phyloP scores from a whole-genome alignment of 164 flowering plant genomes.

The Sedum album region DNA sequence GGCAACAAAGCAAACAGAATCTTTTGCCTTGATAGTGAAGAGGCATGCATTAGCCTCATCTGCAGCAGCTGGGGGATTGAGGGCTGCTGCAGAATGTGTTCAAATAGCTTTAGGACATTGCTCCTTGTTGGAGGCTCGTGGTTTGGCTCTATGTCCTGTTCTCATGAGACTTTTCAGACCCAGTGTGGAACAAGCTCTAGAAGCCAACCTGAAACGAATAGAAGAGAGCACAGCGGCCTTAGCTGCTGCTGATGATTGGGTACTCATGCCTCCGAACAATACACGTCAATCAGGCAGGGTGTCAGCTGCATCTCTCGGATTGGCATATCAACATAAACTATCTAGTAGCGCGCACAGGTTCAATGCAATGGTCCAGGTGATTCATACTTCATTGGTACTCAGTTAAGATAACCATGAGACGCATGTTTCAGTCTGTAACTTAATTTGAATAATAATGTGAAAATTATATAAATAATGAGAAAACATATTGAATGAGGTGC shows the following conservation, averaged over 20 bases:
- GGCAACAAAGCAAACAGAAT: slow-evolving; percentile 80
- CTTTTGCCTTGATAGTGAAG: slow-evolving; percentile 73
- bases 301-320: slow-evolving; percentile 29
- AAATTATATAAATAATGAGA: not conserved
- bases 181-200: slow-evolving; percentile 82
- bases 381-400: not conserved
- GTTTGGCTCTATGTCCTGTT: slow-evolving; percentile 75
- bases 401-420: not conserved
- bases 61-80: slow-evolving; percentile 89
- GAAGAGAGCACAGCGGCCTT: slow-evolving; percentile 89
- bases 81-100: slow-evolving; percentile 94
- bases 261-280: slow-evolving; percentile 49
- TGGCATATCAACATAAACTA: slow-evolving; percentile 47
- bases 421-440: slow-evolving; percentile 11
- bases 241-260: slow-evolving; percentile 98
- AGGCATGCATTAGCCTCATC: slow-evolving; percentile 78
- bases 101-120: slow-evolving; percentile 91
- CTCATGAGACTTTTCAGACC: slow-evolving; percentile 83
- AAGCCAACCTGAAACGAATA: slow-evolving; percentile 76
- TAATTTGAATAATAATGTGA: slow-evolving; percentile 3
- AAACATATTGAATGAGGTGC: not conserved
- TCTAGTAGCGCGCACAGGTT: slow-evolving; percentile 88
- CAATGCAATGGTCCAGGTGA: slow-evolving; percentile 94
- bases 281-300: slow-evolving; percentile 49
- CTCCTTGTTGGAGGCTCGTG: slow-evolving; percentile 77